Conservation (phyloP, 371 early-diverging fungal species). For the Rhizopus stolonifer region DNA sequence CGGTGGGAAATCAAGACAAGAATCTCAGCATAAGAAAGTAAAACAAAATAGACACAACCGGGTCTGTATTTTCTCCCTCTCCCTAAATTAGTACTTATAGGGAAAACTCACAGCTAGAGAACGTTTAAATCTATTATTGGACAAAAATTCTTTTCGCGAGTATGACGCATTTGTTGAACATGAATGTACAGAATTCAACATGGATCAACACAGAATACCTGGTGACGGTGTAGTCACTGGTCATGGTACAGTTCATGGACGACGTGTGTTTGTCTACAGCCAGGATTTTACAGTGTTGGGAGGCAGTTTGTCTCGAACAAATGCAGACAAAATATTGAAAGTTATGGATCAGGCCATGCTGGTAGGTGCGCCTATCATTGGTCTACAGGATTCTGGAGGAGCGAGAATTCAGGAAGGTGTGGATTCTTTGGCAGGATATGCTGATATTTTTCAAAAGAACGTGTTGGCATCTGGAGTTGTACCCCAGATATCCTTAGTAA, state of each 20-base stretch:
- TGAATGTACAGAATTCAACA: slow-evolving; percentile 90
- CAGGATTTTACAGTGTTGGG: slow-evolving; percentile 96
- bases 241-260: slow-evolving; percentile 90
- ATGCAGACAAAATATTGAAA: slow-evolving; percentile 93
- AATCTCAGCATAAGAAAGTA: slow-evolving; percentile 91
- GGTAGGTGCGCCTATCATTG: slow-evolving; percentile 94
- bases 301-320: slow-evolving; percentile 86
- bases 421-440: slow-evolving; percentile 94
- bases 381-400: slow-evolving; percentile 96
- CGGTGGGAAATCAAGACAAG: slow-evolving; percentile 82
- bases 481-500: slow-evolving; percentile 94
- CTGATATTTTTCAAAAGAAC: slow-evolving; percentile 95
- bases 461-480: slow-evolving; percentile 93
- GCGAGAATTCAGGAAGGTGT: slow-evolving; percentile 98
- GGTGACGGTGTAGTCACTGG: slow-evolving; percentile 98
- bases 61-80: not conserved
- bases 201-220: slow-evolving; percentile 83
- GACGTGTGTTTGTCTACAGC: slow-evolving; percentile 88
- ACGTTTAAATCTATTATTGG: slow-evolving; percentile 84
- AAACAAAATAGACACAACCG: not conserved
- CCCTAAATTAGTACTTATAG: slow-evolving; percentile 41
- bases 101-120: slow-evolving; percentile 97
- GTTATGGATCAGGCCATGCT: slow-evolving; percentile 94
- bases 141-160: slow-evolving; percentile 86
- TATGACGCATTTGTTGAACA: slow-evolving; percentile 96